Evolutionary conservation across 768 basidiomycete species (phyloP).

Genomic region (Podaxis mareebaensis): DNA sequence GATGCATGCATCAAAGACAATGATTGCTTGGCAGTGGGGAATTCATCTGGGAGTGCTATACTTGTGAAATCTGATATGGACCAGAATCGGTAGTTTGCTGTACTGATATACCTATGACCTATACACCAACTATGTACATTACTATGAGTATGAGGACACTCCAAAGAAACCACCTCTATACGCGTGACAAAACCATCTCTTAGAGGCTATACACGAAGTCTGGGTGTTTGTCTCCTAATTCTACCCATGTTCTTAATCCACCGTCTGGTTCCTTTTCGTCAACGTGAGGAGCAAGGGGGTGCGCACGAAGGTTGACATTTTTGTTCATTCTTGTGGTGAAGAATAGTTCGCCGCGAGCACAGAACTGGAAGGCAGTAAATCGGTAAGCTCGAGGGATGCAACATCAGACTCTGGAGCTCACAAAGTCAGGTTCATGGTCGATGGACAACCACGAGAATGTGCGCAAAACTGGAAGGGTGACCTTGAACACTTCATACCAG

Average conservation of each 20-base stretch:
- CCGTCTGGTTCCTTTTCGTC: constrained; percentile 29
- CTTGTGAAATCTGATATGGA: too few species aligned
- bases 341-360: constrained; percentile 24
- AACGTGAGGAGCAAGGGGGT: constrained; percentile 30
- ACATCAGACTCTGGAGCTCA: constrained; percentile 18
- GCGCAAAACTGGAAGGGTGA: too few species aligned
- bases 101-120: too few species aligned
- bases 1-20: too few species aligned
- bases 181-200: background rate
- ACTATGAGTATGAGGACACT: too few species aligned
- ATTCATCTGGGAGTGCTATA: too few species aligned
- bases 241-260: constrained; percentile 31
- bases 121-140: too few species aligned
- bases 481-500: too few species aligned
- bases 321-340: constrained; percentile 29
- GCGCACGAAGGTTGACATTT: constrained; percentile 25
- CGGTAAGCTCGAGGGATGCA: background rate
- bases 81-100: too few species aligned
- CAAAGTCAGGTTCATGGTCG: constrained; percentile 38
- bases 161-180: too few species aligned
- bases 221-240: constrained; percentile 36
- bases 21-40: too few species aligned
- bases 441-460: too few species aligned
- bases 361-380: constrained; percentile 19
- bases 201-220: constrained; percentile 34